phyloP scores from a whole-genome alignment of 352 stramenopile species.

The Pythium phragmitis region DNA sequence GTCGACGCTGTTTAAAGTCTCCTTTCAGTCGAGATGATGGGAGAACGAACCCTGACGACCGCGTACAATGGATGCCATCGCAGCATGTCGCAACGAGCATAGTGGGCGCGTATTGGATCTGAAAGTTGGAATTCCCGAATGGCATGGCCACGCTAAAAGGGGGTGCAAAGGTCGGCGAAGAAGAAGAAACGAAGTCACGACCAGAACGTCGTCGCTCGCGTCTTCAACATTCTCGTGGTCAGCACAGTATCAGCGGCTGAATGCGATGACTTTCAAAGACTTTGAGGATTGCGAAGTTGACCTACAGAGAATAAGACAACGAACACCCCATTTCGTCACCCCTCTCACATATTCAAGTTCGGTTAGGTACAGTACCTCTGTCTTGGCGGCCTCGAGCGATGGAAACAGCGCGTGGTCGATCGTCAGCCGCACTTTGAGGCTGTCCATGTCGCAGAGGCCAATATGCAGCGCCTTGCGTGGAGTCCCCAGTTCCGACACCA shows the following conservation, averaged over 20 bases:
- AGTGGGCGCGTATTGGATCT: no score
- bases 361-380: constrained; percentile 37
- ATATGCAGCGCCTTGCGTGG: constrained; percentile 21
- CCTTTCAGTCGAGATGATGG: no score
- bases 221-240: not conserved
- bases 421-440: constrained; percentile 57
- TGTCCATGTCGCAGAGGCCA: constrained; percentile 36
- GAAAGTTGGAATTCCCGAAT: no score
- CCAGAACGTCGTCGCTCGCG: not conserved
- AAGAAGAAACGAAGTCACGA: no score
- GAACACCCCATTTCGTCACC: not conserved
- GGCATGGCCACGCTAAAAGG: no score
- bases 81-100: no score
- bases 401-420: constrained; percentile 53
- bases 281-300: constrained; percentile 68
- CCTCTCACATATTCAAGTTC: no score
- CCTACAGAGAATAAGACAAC: constrained; percentile 24
- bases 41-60: no score
- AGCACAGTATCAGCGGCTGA: constrained; percentile 10
- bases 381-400: constrained; percentile 58
- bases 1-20: no score
- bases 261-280: constrained; percentile 48
- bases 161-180: no score
- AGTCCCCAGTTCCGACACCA: not conserved
- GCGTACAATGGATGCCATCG: no score